phyloP scores from a whole-genome alignment of 148 eudicot genomes.

The Chenopodium berlandieri region DNA sequence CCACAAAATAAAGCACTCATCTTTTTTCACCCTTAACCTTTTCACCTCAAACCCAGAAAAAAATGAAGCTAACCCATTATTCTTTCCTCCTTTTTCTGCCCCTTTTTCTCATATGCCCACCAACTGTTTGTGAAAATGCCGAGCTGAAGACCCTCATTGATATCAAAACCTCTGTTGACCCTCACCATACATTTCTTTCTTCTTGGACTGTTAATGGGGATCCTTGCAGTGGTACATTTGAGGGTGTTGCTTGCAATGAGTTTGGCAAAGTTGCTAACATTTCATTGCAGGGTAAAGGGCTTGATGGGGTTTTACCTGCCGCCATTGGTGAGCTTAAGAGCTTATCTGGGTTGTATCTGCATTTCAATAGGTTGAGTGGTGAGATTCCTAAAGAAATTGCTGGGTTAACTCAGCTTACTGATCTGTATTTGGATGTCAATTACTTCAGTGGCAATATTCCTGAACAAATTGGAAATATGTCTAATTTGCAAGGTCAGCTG shows the following conservation, averaged over 20 bases:
- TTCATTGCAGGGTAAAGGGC: slow-evolving; percentile 79
- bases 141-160: slow-evolving; percentile 44
- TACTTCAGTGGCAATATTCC: slow-evolving; percentile 67
- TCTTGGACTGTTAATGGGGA: slow-evolving; percentile 58
- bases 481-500: slow-evolving; percentile 74
- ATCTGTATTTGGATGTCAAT: slow-evolving; percentile 85
- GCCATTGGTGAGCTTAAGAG: slow-evolving; percentile 65
- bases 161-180: slow-evolving; percentile 70
- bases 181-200: slow-evolving; percentile 43
- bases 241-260: slow-evolving; percentile 70
- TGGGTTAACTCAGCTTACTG: slow-evolving; percentile 57
- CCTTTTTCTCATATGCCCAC: slow-evolving; percentile 25
- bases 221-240: slow-evolving; percentile 61
- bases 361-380: slow-evolving; percentile 66
- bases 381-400: slow-evolving; percentile 63
- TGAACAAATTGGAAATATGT: slow-evolving; percentile 53
- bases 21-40: slow-evolving; percentile 7
- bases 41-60: slow-evolving; percentile 16
- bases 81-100: slow-evolving; percentile 10
- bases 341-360: slow-evolving; percentile 77
- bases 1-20: slow-evolving; percentile 12
- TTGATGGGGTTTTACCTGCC: slow-evolving; percentile 57
- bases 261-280: slow-evolving; percentile 68
- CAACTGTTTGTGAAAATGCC: slow-evolving; percentile 29
- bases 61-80: slow-evolving; percentile 21